Evolutionary conservation across 345 rosid species (phyloP), one percentile per base, ranked within the genome.

Genomic region (Clarkia xantiana): DNA sequence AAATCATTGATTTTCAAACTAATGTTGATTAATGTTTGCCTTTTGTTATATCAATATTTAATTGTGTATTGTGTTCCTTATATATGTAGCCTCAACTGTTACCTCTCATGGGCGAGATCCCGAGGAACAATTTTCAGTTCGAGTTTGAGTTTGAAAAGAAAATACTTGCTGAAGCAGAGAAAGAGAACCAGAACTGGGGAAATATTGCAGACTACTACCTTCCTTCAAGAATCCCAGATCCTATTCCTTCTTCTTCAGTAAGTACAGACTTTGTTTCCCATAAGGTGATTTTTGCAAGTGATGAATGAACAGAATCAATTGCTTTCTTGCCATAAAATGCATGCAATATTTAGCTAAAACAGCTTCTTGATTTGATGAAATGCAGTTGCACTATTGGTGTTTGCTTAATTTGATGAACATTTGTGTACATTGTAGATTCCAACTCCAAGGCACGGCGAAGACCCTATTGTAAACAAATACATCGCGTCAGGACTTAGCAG

Each of bases 71-170:
- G 19, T 51, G 3, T 17, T 12, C 45, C 7, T 51, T 15, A n/a
- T 1, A 29, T 18, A 60, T 74, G 61, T 62, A 85, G 94, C 95
- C 94, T 56, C 79, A 67, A 52, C 38, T 85, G 76, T 54, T 67
- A 22, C 77, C 82, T 1, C 80, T 60, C 51, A 58, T 61, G 3
- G 78, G 76, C 47, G 91, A 81, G 40, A 69, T 90, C 65, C 90
- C 78, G 6, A 69, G 82, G 53, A 79, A 91, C 63, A 76, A 70
- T 51, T 83, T 86, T 58, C 80, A 83, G 63, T 83, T 81, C 51
- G 81, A 86, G 73, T 83, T 83, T 50, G 77, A 73, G 3, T 60
- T 90, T 45, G 89, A 86, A 65, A 68, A 69, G 62, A 83, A 71
- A 63, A 61, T 77, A 52, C 67, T 83, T 17, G 81, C 81, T 2